phyloP scores from a whole-genome alignment of 495 filamentous ascomycete species.

The Penicillium simplicissimum region DNA sequence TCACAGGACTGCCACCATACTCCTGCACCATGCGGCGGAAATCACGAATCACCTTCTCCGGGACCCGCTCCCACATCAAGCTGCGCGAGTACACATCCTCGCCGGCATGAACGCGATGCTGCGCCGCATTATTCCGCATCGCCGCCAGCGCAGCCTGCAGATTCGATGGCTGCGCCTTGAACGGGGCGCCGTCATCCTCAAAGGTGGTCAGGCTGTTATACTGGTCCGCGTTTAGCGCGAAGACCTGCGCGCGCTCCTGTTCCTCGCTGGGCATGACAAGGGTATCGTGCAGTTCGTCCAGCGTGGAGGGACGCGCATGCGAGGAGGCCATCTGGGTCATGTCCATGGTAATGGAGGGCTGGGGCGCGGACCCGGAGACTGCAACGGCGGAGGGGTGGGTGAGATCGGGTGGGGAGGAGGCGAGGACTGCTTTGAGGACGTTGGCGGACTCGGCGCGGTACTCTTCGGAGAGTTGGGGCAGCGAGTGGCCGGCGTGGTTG shows the following conservation, averaged over 20 bases:
- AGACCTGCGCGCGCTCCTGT: slow-evolving; percentile 87
- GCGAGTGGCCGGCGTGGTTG: slow-evolving; percentile 52
- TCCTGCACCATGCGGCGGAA: slow-evolving; percentile 86
- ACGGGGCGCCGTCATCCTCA: slow-evolving; percentile 42
- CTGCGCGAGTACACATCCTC: slow-evolving; percentile 87
- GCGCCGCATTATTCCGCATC: slow-evolving; percentile 68
- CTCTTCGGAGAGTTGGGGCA: slow-evolving; percentile 89
- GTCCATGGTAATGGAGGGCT: slow-evolving; percentile 46
- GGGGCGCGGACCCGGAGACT: slow-evolving; percentile 40
- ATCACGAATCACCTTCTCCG: slow-evolving; percentile 85
- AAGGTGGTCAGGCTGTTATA: slow-evolving; percentile 81
- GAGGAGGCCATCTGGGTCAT: slow-evolving; percentile 54
- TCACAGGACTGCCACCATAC: slow-evolving; percentile 39
- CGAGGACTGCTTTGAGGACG: slow-evolving; percentile 84
- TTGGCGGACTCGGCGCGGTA: slow-evolving; percentile 89
- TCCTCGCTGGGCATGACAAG: slow-evolving; percentile 76
- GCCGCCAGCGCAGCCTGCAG: slow-evolving; percentile 81
- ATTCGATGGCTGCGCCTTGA: slow-evolving; percentile 55
- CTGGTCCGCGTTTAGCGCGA: slow-evolving; percentile 80
- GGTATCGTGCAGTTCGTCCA: slow-evolving; percentile 73
- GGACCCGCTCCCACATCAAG: slow-evolving; percentile 92
- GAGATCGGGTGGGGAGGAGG: slow-evolving; percentile 53
- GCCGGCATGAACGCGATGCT: slow-evolving; percentile 33
- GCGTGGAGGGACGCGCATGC: slow-evolving; percentile 59
- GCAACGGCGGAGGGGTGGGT: slow-evolving; percentile 35